These are phyloP conservation scores for Durusdinium trenchii DNA, from an alignment of 73 alveolate species.

Conservation along the genomic window DNA sequence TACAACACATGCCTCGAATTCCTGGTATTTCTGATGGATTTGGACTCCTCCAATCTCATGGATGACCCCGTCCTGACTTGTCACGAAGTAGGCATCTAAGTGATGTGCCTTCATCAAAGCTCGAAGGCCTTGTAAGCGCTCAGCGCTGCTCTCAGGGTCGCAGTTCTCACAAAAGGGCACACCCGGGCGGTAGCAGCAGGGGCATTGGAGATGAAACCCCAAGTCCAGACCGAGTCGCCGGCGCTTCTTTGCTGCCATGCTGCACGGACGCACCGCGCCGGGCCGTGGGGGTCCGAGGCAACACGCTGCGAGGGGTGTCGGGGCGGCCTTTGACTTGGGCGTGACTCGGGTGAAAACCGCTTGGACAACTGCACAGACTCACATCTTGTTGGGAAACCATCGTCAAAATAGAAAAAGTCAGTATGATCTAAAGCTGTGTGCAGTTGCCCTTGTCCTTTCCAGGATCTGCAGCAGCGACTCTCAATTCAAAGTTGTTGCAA, in stretches of 20 bases:
- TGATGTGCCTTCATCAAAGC: conserved; percentile 41
- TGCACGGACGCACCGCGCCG: background rate
- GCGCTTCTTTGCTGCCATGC: conserved; percentile 18
- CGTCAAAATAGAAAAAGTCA: no score
- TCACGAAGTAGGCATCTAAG: conserved; percentile 71
- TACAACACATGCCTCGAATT: background rate
- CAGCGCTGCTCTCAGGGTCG: conserved; percentile 77
- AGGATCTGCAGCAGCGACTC: no score
- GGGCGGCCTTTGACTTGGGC: no score
- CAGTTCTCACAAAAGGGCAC: conserved; percentile 64
- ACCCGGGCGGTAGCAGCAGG: conserved; percentile 83
- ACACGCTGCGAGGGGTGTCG: no score
- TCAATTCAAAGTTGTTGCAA: no score
- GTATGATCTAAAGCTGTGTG: no score
- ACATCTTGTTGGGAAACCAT: no score
- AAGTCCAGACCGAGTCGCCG: background rate
- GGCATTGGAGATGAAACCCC: conserved; percentile 39
- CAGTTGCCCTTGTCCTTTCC: no score
- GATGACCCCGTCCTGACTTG: conserved; percentile 20
- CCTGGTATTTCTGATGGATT: background rate
- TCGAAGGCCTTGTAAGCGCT: conserved; percentile 48
- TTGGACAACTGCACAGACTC: no score
- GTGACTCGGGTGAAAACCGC: no score
- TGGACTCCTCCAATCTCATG: background rate
- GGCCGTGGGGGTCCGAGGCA: no score